These are phyloP conservation scores for Lenzites betulinus DNA, from an alignment of 768 basidiomycete genomes.

Conservation along the genomic window DNA sequence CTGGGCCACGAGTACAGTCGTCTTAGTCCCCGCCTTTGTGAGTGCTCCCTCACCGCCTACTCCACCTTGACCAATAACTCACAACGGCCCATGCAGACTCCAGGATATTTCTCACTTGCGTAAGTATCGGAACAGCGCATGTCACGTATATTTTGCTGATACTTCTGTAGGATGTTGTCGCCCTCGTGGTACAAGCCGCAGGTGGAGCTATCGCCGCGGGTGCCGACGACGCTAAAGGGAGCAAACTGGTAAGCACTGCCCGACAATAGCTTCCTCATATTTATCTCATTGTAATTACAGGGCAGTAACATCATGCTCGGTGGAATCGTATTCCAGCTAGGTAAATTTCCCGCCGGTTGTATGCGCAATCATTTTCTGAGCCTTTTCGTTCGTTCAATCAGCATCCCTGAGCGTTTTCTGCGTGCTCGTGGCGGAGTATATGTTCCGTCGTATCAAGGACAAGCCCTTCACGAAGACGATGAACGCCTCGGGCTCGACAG, in stretches of 20 bases:
- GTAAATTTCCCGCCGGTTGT: not conserved
- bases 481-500: too few relatives aligned
- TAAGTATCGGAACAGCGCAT: not conserved
- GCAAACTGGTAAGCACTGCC: not conserved
- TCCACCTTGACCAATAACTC: too few relatives aligned
- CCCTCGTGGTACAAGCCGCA: not conserved
- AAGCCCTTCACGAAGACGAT: constrained; percentile 18
- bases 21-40: constrained; percentile 36
- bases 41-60: not conserved
- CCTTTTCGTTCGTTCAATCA: not conserved
- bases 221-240: not conserved
- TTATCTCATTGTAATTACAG: not conserved
- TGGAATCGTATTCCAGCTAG: constrained; percentile 29
- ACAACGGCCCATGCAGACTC: not conserved
- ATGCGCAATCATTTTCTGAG: not conserved
- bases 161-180: not conserved
- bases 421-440: not conserved
- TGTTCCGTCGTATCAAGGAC: constrained; percentile 2
- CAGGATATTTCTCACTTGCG: not conserved
- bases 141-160: not conserved
- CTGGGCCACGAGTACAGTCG: constrained; percentile 54
- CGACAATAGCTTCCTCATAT: not conserved
- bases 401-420: constrained; percentile 4
- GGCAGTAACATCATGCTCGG: constrained; percentile 30
- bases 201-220: not conserved